Evolutionary conservation across 805 yeast species (phyloP).

Genomic region (Metschnikowia sp.): DNA sequence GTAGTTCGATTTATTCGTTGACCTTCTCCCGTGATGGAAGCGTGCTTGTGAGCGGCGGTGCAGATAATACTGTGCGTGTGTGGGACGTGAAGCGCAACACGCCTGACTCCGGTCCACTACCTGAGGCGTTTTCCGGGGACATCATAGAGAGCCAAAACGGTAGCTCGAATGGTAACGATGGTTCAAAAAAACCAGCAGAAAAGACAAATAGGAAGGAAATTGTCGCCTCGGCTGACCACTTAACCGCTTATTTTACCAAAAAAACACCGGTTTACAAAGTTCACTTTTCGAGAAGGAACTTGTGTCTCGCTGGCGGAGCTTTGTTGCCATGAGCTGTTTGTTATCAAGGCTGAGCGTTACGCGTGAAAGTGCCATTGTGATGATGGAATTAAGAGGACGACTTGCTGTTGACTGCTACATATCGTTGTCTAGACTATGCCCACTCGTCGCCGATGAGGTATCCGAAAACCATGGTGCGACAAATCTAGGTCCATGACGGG

Average conservation of each 20-base stretch:
- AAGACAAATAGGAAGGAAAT: slow-evolving; percentile 60
- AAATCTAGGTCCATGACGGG: too few species aligned
- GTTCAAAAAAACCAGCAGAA: slow-evolving; percentile 21
- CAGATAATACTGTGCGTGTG: slow-evolving; percentile 87
- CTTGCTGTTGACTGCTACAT: too few species aligned
- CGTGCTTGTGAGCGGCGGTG: slow-evolving; percentile 85
- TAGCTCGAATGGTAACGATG: slow-evolving; percentile 9
- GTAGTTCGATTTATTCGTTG: slow-evolving; percentile 78
- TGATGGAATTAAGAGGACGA: too few species aligned
- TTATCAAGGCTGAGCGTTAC: too few species aligned
- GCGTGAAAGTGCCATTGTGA: too few species aligned
- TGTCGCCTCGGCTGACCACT: slow-evolving; percentile 81
- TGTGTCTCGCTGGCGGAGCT: slow-evolving; percentile 92
- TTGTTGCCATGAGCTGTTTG: slow-evolving; percentile 34
- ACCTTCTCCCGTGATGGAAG: slow-evolving; percentile 85
- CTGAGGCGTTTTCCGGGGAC: slow-evolving; percentile 56
- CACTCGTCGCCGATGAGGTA: too few species aligned
- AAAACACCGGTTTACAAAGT: slow-evolving; percentile 92
- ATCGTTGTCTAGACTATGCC: too few species aligned
- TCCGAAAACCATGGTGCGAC: too few species aligned
- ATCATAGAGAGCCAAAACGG: slow-evolving; percentile 7
- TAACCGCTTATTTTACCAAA: slow-evolving; percentile 92
- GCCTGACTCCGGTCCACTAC: slow-evolving; percentile 69
- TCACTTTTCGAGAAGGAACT: slow-evolving; percentile 84
- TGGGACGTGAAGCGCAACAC: slow-evolving; percentile 95